Conservation (phyloP, 1,139 yeast species). For the Pneumocystis murina region DNA sequence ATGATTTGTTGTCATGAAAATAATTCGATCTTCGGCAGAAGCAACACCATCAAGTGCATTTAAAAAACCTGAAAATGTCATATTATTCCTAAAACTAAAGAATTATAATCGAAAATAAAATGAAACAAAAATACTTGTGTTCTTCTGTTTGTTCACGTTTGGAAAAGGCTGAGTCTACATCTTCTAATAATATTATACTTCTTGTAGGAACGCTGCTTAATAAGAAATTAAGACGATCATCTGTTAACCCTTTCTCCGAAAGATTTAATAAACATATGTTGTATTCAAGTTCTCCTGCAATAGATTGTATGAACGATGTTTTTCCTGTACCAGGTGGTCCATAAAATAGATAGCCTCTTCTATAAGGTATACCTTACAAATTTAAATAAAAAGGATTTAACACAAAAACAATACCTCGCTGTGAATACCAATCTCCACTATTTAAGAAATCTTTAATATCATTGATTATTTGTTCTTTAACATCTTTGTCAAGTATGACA, state of each 20-base stretch:
- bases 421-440: constrained; percentile 84
- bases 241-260: constrained; percentile 82
- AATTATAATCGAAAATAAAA: constrained; percentile 1
- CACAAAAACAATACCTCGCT: constrained; percentile 52
- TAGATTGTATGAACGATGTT: constrained; percentile 86
- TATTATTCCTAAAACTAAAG: constrained; percentile 51
- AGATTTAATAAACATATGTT: constrained; percentile 84
- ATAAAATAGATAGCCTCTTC: constrained; percentile 82
- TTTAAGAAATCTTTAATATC: constrained; percentile 70
- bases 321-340: constrained; percentile 99
- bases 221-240: constrained; percentile 80
- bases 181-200: constrained; percentile 71
- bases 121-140: constrained; percentile 20
- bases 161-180: constrained; percentile 89
- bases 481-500: constrained; percentile 66
- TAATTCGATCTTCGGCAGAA: constrained; percentile 87
- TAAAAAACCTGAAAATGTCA: constrained; percentile 83
- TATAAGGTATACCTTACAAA: constrained; percentile 41
- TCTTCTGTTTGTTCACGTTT: constrained; percentile 64
- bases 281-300: constrained; percentile 92
- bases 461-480: constrained; percentile 45
- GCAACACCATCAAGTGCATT: constrained; percentile 98
- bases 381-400: not conserved
- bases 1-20: constrained; percentile 96
- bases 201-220: constrained; percentile 94